Evolutionary conservation across 192 early-diverging fungal species (phyloP), one percentile per base, ranked within the genome.

Genomic region (Dissophora ornata): DNA sequence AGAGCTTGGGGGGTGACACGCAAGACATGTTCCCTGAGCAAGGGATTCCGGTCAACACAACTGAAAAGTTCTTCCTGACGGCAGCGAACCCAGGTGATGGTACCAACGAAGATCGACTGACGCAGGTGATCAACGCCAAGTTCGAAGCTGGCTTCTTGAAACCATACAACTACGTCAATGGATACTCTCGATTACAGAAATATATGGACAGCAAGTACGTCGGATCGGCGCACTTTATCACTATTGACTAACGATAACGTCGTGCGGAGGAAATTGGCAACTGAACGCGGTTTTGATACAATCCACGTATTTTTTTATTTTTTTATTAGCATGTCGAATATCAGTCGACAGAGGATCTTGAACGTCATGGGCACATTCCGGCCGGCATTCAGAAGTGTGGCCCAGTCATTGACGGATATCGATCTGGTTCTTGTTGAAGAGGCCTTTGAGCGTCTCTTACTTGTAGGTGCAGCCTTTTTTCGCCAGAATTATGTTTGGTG

Each of bases 381-480:
- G 22, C 97, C 97, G 6, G 86, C 89, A 21, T 97, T 98, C 78
- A 86, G 94, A 33, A 84, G 81, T 28, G 89, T 96, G 7, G 96
- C 95, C 3, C 94, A 94, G 79, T 86, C 88, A 15, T 83, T 98
- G 56, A 97, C 94, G 1, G 97, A 98, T 82, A 88, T 96, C 57
- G 97, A 98, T 74, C 79, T 98, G 63, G 90, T 98, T 53, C 81
- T 97, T 53, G 96, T 98, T 4, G 97, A 98, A 80, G 97, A 97
- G 80, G 90, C 91, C 25, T 98, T 98, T 84, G 97, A 98, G 82
- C 88, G 97, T 29, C 83, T 97, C 57, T 84, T 98, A 42, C 84
- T 97, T 38, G 86, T 88, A 80, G 30, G 79, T 63, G 41, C 18
- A 25, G 26, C 13, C 36, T 38, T 13, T 38, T 38, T 9, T 38